Evolutionary conservation across 306 rosid species (phyloP).

Genomic region (Dicorynia guianensis): DNA sequence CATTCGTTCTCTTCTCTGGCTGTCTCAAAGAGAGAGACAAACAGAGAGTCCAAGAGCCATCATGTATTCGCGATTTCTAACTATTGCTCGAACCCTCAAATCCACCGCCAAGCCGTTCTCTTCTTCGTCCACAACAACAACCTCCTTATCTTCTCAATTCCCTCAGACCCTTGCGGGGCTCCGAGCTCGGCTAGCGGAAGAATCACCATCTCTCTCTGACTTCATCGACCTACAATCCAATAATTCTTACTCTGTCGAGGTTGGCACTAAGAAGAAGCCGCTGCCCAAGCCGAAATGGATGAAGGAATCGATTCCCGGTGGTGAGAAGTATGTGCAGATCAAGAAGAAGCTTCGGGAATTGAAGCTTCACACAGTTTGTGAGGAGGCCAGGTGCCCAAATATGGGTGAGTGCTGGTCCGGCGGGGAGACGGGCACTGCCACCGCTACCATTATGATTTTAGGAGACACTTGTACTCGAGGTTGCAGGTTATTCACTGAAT

Average conservation of each 20-base stretch:
- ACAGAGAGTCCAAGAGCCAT: slow-evolving; percentile 23
- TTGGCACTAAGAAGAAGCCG: slow-evolving; percentile 98
- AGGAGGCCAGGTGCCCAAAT: slow-evolving; percentile 94
- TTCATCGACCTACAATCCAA: slow-evolving; percentile 57
- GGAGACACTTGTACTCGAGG: slow-evolving; percentile 99
- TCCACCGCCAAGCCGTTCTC: slow-evolving; percentile 54
- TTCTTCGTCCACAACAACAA: slow-evolving; percentile 51
- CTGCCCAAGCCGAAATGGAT: slow-evolving; percentile 98
- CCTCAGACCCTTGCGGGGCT: slow-evolving; percentile 78
- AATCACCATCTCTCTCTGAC: slow-evolving; percentile 65
- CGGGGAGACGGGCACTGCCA: slow-evolving; percentile 98
- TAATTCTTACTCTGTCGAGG: slow-evolving; percentile 80
- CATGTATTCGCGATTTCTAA: slow-evolving; percentile 61
- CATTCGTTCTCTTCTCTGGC: not conserved
- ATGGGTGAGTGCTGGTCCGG: slow-evolving; percentile 99
- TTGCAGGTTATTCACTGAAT: slow-evolving; percentile 69
- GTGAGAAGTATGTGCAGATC: slow-evolving; percentile 93
- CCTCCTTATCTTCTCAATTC: slow-evolving; percentile 48
- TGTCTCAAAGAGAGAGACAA: not conserved
- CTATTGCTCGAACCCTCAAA: slow-evolving; percentile 54
- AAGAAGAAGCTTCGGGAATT: slow-evolving; percentile 92
- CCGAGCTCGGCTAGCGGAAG: slow-evolving; percentile 79
- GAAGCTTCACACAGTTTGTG: slow-evolving; percentile 97
- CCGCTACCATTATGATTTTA: slow-evolving; percentile 96
- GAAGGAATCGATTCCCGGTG: slow-evolving; percentile 97